Evolutionary conservation across 345 rosid genomes (phyloP), one percentile per base, ranked within the genome.

Genomic region (Salix koriyanagi): DNA sequence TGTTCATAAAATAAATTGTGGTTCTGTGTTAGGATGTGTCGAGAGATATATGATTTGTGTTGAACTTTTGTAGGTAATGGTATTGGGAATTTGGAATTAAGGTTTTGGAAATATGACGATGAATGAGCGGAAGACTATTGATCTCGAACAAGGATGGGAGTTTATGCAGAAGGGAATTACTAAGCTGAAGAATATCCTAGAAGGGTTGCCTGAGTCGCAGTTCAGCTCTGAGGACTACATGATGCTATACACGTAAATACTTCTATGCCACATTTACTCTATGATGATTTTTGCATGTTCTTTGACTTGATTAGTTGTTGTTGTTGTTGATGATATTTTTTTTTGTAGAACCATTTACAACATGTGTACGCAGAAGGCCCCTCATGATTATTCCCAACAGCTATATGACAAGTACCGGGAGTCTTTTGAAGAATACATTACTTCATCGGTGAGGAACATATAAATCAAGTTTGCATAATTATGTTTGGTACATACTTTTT

Each of bases 111-210:
- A 34, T n/a, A 65, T 84, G 65, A 72, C 83, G 54, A 94, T 92
- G 91, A 70, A 81, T n/a, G 97, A 92, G 82, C 91, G 91, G 68
- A 92, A 88, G 87, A 89, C 86, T 0, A 88, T 85, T 75, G 92
- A 91, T 65, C 87, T 95, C 34, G 97, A 90, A 28, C 91, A 87
- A 84, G 99, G 99, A 89, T 95, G 97, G 98, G 92, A 88, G 54
- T 82, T 85, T 79, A 91, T 95, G 97, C 89, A 89, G 76, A 88
- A 87, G 70, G 98, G 98, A 76, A 91, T 91, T 78, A 81, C 85
- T 26, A 95, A 93, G 88, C 86, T 95, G 77, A 91, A 86, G 88
- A 87, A 83, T 77, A 91, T 95, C 77, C 84, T 95, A 54, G 99
- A 86, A 73, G 86, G 87, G 54, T 67, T 46, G 5, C 78, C 81